Base-by-base conservation (phyloP, 768 basidiomycete genomes). In the Gyrodon lividus region DNA sequence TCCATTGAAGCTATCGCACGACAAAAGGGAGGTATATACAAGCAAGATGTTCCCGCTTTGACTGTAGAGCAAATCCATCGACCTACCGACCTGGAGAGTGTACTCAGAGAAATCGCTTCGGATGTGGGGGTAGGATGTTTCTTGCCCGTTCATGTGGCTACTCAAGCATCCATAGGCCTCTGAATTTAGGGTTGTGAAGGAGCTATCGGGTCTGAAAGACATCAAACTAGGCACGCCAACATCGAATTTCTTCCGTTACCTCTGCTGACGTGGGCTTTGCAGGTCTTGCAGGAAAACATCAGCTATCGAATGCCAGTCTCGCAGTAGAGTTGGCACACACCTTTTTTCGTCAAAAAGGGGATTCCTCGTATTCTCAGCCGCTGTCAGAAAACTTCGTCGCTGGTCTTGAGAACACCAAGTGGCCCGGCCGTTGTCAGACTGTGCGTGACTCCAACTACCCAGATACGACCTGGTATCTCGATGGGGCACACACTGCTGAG, bases 11-110 rank as follows among this genome's bases (percentile, higher is more conserved):
- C 97, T 62, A 98, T 99, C 57, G 91, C 95, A 1, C 83, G 82
- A 79, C 96, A 98, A 63, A 99, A 99, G 68, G 92, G 87, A 24
- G 97, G 97, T 2, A 98, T 99, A 46, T 98, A 87, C 72, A 99
- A 99, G 79, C 89, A 83, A 73, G 86, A 80, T 16, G 90, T 90
- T 2, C 91, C 92, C 1, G 97, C 97, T 7, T 72, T 95, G 45
- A 87, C 89, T 1, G 88, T 97, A 4, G 67, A 78, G 34, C 97
- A 98, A 65, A 85, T 84, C 5, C 65, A 66, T 16, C 95, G 96
- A 63, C 87, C 86, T 10, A 65, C 61, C 12, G 85, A 87, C 52
- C 87, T 82, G 0, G 71, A 91, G 64, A 71, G 76, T 24, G 82
- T 91, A 20, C 74, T 98, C n/a, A 69, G 74, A 59, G 71, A 82